Percentiles rank a stretch among this genome's conserved stretches.
phyloP scores from a whole-genome alignment of 768 basidiomycete genomes.

The Leccinum boreale region DNA sequence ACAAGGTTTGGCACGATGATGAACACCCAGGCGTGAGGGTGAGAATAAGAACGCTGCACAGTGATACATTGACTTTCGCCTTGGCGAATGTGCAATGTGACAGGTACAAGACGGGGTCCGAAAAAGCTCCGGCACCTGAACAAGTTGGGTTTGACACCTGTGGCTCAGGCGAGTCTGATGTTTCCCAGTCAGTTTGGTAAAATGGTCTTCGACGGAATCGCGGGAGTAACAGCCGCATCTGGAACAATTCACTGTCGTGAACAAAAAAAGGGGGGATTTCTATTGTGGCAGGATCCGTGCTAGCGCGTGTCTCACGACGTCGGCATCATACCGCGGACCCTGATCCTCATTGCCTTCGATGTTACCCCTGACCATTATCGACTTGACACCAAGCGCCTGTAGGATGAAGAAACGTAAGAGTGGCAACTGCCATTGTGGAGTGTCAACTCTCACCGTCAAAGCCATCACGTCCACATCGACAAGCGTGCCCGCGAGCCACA shows the following conservation, averaged over 20 bases:
- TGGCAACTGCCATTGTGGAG: not conserved
- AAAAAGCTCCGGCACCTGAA: not conserved
- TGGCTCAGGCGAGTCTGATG: not conserved
- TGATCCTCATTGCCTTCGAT: conserved; percentile 19
- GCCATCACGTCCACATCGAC: conserved; percentile 59
- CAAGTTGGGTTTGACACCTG: not conserved
- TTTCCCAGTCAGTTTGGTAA: conserved; percentile 3
- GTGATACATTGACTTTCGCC: not conserved
- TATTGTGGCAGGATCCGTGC: conserved; percentile 26
- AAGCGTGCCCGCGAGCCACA: conserved; percentile 63
- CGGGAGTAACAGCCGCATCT: not conserved
- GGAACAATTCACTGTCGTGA: not conserved
- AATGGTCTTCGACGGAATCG: not conserved
- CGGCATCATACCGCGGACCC: conserved; percentile 43
- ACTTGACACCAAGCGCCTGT: conserved; percentile 59
- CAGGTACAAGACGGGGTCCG: not conserved
- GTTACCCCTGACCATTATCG: conserved; percentile 44
- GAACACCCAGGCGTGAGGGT: not conserved
- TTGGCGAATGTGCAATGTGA: not conserved
- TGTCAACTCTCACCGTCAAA: conserved; percentile 55
- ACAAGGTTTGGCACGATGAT: not conserved
- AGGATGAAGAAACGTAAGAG: conserved; percentile 4
- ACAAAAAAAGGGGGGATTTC: not conserved
- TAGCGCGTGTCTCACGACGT: conserved; percentile 43
- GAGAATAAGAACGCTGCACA: not conserved